Evolutionary conservation across 345 rosid genomes (phyloP), one percentile per base, ranked within the genome.

Genomic region (Brassica incana): DNA sequence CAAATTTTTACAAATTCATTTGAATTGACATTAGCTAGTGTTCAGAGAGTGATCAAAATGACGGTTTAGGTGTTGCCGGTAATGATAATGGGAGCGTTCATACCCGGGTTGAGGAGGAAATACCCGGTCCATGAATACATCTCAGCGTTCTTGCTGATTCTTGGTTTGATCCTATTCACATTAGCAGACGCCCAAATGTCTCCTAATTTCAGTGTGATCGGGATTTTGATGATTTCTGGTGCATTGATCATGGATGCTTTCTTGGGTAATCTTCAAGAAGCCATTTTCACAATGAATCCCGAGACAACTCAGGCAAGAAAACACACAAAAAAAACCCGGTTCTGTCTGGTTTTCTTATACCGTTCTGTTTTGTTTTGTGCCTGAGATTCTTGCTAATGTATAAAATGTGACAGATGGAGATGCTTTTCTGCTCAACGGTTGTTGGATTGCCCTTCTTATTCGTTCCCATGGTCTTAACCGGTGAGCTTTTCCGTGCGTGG

Each of bases 71-170:
- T 95, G 50, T 75, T 95, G 71, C 99, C 99, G 1, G 99, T 95
- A 20, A 95, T 95, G 99, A 71, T 95, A 65, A 95, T 93, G 97
- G 99, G 97, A 23, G 96, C 99, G 3, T 95, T 95, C 73, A 89
- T 95, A 68, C 98, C 99, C 0, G 99, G 99, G 5, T 72, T 95
- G 61, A 86, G 97, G 78, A 86, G 98, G 77, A 95, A 91, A 77
- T 93, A 95, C 63, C 93, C 99, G 0, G 54, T 80, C 77, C 91
- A 89, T 15, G 99, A 95, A 76, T 95, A 95, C 65, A 15, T 93
- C 25, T 91, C 97, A 27, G 99, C 98, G 0, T 29, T 90, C 78
- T 88, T 95, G 78, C 85, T 95, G 8, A 93, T 95, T 56, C 87
- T 85, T 73, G 99, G 98, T 63, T 78, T 95, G 83, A 95, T 95